A percentile compares a stretch with the other conserved stretches of the same genome.
phyloP scores from a whole-genome alignment of 2,329 filamentous ascomycete species.

The Talaromyces sp. region DNA sequence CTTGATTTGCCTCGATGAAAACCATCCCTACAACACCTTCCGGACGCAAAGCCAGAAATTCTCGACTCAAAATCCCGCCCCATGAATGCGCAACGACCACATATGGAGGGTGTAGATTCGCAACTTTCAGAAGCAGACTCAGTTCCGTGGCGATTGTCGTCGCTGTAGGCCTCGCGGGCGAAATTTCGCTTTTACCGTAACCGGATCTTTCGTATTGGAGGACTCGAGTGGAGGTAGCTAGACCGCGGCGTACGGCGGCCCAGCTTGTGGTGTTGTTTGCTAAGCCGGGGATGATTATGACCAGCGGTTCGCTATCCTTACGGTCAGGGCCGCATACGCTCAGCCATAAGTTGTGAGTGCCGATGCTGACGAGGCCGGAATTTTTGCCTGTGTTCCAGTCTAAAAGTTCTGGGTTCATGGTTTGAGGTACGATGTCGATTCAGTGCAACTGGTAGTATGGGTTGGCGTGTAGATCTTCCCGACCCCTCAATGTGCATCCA shows the following conservation, averaged over 20 bases:
- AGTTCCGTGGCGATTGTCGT: background rate
- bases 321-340: background rate
- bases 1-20: background rate
- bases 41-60: background rate
- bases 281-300: background rate
- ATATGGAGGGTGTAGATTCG: background rate
- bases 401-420: background rate
- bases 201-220: background rate
- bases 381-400: background rate
- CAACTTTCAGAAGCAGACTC: background rate
- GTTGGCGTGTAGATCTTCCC: no score
- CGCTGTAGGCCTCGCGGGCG: background rate
- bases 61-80: slow-evolving; percentile 4
- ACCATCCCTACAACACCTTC: background rate
- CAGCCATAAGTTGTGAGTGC: background rate
- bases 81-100: slow-evolving; percentile 7
- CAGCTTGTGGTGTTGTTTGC: background rate
- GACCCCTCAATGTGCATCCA: no score
- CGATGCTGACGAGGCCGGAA: background rate
- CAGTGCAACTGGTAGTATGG: no score
- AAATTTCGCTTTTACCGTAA: background rate
- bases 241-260: background rate
- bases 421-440: background rate
- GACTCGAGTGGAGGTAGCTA: background rate
- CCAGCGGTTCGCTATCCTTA: background rate